Evolutionary conservation across 2,329 filamentous ascomycete species (phyloP).

Genomic region (Mariannaea elegans): DNA sequence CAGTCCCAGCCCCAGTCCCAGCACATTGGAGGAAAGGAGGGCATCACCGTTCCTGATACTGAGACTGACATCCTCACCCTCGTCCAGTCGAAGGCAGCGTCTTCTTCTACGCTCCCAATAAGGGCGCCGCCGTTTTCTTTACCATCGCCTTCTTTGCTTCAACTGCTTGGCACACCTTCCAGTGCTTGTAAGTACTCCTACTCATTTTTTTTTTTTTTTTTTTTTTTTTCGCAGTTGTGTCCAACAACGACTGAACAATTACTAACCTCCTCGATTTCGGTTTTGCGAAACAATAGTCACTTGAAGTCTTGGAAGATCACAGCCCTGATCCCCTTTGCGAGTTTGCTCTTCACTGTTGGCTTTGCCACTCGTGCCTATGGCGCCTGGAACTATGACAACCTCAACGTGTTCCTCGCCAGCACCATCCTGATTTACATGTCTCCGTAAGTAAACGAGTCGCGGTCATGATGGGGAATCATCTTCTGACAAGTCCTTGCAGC

Average conservation of each 20-base stretch:
- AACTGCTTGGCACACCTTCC: constrained; percentile 49
- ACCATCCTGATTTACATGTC: constrained; percentile 41
- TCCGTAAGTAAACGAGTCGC: constrained; percentile 30
- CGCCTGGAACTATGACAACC: constrained; percentile 36
- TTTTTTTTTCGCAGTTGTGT: no score
- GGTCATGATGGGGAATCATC: neutral
- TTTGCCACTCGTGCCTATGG: constrained; percentile 54
- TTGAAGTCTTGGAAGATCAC: constrained; percentile 65
- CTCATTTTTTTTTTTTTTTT: neutral
- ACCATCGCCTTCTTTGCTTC: constrained; percentile 49
- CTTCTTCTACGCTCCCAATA: constrained; percentile 56
- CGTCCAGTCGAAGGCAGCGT: constrained; percentile 48
- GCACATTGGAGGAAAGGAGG: no score
- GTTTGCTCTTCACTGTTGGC: constrained; percentile 61
- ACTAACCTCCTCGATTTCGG: neutral
- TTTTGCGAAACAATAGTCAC: constrained; percentile 45
- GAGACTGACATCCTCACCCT: neutral
- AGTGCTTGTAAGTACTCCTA: constrained; percentile 52
- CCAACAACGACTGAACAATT: neutral
- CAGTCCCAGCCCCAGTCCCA: no score
- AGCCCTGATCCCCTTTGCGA: constrained; percentile 60
- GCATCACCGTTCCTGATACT: no score
- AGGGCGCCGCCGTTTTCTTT: constrained; percentile 56
- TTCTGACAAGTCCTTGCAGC: constrained; percentile 37
- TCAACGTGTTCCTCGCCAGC: constrained; percentile 39